Base-by-base conservation (phyloP, 73 alveolate species). In the Paramecium biaurelia region DNA sequence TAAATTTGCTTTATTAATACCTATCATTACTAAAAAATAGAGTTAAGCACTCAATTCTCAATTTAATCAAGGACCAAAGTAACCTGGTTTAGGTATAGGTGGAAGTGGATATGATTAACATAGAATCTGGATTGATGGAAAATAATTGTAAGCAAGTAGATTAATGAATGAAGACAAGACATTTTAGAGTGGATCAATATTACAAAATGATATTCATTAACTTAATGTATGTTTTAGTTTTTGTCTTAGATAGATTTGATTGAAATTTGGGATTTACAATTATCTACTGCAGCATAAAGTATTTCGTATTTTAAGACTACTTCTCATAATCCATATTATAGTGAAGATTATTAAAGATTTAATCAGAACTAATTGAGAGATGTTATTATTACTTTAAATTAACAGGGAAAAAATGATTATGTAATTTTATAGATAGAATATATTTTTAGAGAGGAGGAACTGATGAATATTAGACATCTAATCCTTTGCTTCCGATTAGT, bases 121-220 rank as follows among this genome's bases (percentile, higher is more conserved):
- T 5, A 38, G 90, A 21, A 79, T 79, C 9, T 43, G 90, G 90
- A 79, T 79, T 18, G 76, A 79, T 79, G 76, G 76, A 43, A 79
- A 47, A 21, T 23, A 41, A 20, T 63, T 79, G 20, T 18, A 79
- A 79, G 45, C 14, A 23, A 43, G 76, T 79, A 30, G 90, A 21
- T 11, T 79, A 2, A 5, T 14, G 0, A 37, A 18, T 24, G 45
- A 79, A 43, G 90, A 79, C 15, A 79, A 79, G 37, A 79, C 74
- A 5, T 12, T 79, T 79, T 1, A 79, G 15, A 18, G 74, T 9
- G 90, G 90, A 21, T 32, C 42, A 23, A 35, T 76, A 41, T 9
- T 76, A 32, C 28, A 43, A 23, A 38, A 76, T 21, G 5, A 76
- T 41, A 41, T 42, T 45, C 43, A 20, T 18, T 9, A 9, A 38